Evolutionary conservation across 2,329 filamentous ascomycete genomes (phyloP).

Genomic region (Clathrospora elynae): DNA sequence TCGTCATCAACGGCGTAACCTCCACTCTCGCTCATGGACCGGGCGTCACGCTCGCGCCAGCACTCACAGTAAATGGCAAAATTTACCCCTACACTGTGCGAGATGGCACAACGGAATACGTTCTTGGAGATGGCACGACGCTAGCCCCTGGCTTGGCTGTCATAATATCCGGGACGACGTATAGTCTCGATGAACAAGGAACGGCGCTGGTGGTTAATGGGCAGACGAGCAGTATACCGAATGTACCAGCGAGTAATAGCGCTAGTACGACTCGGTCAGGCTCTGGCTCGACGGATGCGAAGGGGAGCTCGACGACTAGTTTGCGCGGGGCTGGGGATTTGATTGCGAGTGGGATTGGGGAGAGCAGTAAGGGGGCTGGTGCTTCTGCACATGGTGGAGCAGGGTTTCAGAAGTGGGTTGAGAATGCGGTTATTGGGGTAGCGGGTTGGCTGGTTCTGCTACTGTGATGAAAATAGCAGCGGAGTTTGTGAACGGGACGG

Average conservation of each 20-base stretch:
- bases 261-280: slow-evolving; percentile 29
- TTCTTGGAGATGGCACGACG: slow-evolving; percentile 23
- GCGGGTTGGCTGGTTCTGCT: slow-evolving; percentile 39
- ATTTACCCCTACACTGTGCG: slow-evolving; percentile 32
- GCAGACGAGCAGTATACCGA: slow-evolving; percentile 35
- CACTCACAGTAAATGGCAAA: slow-evolving; percentile 35
- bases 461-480: slow-evolving; percentile 19
- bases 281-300: no score
- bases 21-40: slow-evolving; percentile 25
- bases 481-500: not conserved
- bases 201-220: slow-evolving; percentile 43
- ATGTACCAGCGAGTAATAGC: slow-evolving; percentile 33
- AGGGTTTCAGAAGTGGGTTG: slow-evolving; percentile 30
- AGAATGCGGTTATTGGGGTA: slow-evolving; percentile 31
- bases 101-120: slow-evolving; percentile 36
- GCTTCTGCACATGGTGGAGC: slow-evolving; percentile 12
- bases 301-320: slow-evolving; percentile 4
- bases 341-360: slow-evolving; percentile 35
- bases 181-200: slow-evolving; percentile 31
- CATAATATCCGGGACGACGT: slow-evolving; percentile 37
- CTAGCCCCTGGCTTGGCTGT: slow-evolving; percentile 31
- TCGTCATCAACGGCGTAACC: slow-evolving; percentile 37
- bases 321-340: slow-evolving; percentile 24
- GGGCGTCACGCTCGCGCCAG: slow-evolving; percentile 24
- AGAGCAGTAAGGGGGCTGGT: slow-evolving; percentile 24